Evolutionary conservation across 257 asterid species (phyloP), one percentile per base, ranked within the genome.

Genomic region (Paulownia fortunei): DNA sequence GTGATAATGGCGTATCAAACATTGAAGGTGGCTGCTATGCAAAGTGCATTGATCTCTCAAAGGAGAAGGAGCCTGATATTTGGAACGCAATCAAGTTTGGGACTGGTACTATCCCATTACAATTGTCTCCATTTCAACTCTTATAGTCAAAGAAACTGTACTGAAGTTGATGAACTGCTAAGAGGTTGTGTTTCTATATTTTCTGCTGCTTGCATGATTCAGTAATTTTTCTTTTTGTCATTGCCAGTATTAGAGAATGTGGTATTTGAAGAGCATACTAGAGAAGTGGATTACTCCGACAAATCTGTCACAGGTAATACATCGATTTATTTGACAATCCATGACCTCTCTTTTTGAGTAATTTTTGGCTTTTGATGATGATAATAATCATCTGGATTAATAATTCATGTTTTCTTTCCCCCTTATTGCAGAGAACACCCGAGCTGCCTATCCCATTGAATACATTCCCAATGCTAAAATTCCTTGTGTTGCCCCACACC

Each of bases 21-120:
- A 96, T 96, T 60, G 99, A 96, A 82, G 99, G 99, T 41, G 99
- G 99, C 54, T 96, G 99, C 88, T 96, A 96, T 76, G 99, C 99
- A 0, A 96, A 96, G 87, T 96, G 99, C 87, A 87, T 95, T 67
- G 99, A 95, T 87, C 91, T 95, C 58, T 82, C 97, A 0, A 83
- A 89, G 82, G 98, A 96, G 74, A 96, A 92, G 82, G 99, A 96
- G 85, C 99, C 99, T 52, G 99, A 96, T 82, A 96, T 96, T 76
- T 96, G 97, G 97, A 96, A 96, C 58, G 99, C 99, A 12, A 96
- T 96, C 81, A 96, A 94, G 84, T 96, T 96, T 73, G 99, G 99
- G 77, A 88, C 98, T 34, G 99, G 99, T 95, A 90, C 8, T 54
- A 49, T 32, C 68, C 32, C 37, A 8, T 41, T 73, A 32, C 62